Evolutionary conservation across 306 rosid species (phyloP).

Genomic region (Vigna unguiculata): DNA sequence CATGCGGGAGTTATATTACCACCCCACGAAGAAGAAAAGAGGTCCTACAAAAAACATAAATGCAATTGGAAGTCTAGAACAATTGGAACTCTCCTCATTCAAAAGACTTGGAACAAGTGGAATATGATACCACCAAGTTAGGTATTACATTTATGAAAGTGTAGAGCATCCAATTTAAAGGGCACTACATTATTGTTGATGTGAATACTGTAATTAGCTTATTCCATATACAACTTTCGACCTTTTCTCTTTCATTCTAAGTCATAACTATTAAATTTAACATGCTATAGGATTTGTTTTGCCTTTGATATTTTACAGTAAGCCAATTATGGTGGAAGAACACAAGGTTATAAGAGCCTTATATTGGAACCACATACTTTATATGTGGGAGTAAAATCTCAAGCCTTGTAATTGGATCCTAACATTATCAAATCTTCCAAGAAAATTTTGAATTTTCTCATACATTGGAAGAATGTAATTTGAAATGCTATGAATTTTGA

Average conservation of each 20-base stretch:
- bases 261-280: conserved; percentile 1
- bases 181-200: conserved; percentile 4
- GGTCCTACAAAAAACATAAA: conserved; percentile 24
- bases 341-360: background rate
- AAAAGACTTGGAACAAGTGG: conserved; percentile 19
- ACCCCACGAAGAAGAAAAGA: background rate
- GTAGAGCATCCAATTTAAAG: conserved; percentile 32
- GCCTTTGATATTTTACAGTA: background rate
- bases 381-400: background rate
- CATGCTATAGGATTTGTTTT: conserved; percentile 6
- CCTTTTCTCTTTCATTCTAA: background rate
- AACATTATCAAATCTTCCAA: conserved; percentile 12
- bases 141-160: conserved; percentile 30
- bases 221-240: background rate
- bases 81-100: background rate
- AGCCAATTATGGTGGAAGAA: background rate
- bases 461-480: conserved; percentile 20
- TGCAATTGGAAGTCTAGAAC: conserved; percentile 23
- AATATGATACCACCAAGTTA: conserved; percentile 25
- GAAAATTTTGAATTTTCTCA: background rate
- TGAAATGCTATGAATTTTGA: background rate
- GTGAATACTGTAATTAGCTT: background rate
- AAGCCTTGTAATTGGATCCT: background rate
- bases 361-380: background rate
- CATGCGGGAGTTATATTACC: conserved; percentile 56